Conservation (phyloP, 148 eudicot species). For the Agrostemma githago region DNA sequence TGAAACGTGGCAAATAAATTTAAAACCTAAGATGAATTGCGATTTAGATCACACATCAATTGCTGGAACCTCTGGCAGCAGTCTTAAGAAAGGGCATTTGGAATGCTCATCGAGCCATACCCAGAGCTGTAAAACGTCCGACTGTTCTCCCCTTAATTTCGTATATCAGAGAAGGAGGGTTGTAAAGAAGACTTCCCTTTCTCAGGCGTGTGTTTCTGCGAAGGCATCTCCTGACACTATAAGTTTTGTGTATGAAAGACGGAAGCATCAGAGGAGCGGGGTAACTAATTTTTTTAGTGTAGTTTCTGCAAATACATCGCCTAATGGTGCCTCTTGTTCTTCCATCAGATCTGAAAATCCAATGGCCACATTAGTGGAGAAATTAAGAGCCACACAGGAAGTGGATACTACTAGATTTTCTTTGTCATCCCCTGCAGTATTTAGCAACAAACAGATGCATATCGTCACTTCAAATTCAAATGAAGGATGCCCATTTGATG, state of each 20-base stretch:
- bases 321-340: conserved; percentile 37
- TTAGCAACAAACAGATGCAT: conserved; percentile 26
- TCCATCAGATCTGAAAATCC: conserved; percentile 40
- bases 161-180: conserved; percentile 60
- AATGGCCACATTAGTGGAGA: conserved; percentile 24
- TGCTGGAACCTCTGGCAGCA: conserved; percentile 21
- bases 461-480: conserved; percentile 31
- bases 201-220: conserved; percentile 18
- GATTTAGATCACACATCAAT: conserved; percentile 20
- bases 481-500: conserved; percentile 33
- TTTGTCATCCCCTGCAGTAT: conserved; percentile 20
- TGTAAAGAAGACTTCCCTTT: conserved; percentile 25
- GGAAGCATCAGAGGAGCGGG: conserved; percentile 29
- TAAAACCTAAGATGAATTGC: conserved; percentile 24
- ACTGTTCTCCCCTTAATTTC: conserved; percentile 40
- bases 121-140: conserved; percentile 38
- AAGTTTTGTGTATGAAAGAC: conserved; percentile 38
- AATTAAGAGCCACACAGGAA: conserved; percentile 27
- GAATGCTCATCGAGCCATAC: conserved; percentile 28
- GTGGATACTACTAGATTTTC: conserved; percentile 27
- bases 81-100: conserved; percentile 20
- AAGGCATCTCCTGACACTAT: conserved; percentile 19
- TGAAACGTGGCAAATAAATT: conserved; percentile 37
- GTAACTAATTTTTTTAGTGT: conserved; percentile 15
- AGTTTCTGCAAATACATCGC: conserved; percentile 26